Base-by-base conservation (phyloP, 345 rosid genomes). In the Brassica nigra region DNA sequence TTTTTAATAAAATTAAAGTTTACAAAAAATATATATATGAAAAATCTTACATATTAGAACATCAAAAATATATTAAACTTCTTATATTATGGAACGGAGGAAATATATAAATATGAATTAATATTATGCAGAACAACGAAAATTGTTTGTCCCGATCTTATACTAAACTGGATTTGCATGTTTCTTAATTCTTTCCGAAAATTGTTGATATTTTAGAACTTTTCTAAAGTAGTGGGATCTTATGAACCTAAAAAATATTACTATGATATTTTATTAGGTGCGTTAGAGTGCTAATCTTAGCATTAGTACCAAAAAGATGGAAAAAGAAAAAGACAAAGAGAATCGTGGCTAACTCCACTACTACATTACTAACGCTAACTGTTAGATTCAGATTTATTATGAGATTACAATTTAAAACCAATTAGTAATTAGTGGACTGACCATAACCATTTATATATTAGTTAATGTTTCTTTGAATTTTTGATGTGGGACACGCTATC, bases 321-420 rank as follows among this genome's bases (percentile, higher is more conserved):
- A 70, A 15, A 47, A 70, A 8, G 62, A 52, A 29, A 70, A 70
- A n/a, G 44, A 52, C 62, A 52, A 70, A 15, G 1, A 52, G 52
- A 78, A 73, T 5, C 39, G 77, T 78, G 73, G 77, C 81, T 67
- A 78, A 72, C 81, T 57, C 82, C 82, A 73, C 64, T 61, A 78
- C 23, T 65, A 65, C 47, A 15, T 64, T 64, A 4, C 23, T 27
- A 23, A 57, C 16, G 12, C 62, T 57, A 57, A 29, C 23, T 23
- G 27, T 23, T 23, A 23, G 27, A 23, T 23, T 23, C 27, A 23
- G 27, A 23, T 23, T 23, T 23, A 23, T 23, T 23, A 23, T 23
- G 27, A 1, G 27, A 23, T 23, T 23, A 23, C 27, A 23, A 23
- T 1, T 23, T 23, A 23, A 23, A 23, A 23, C 27, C 27, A 23